Percentiles rank a stretch among this genome's conserved stretches.
These are phyloP conservation scores for Ceratocystis papillata DNA, from an alignment of 2,329 filamentous ascomycete genomes.

Conservation along the genomic window DNA sequence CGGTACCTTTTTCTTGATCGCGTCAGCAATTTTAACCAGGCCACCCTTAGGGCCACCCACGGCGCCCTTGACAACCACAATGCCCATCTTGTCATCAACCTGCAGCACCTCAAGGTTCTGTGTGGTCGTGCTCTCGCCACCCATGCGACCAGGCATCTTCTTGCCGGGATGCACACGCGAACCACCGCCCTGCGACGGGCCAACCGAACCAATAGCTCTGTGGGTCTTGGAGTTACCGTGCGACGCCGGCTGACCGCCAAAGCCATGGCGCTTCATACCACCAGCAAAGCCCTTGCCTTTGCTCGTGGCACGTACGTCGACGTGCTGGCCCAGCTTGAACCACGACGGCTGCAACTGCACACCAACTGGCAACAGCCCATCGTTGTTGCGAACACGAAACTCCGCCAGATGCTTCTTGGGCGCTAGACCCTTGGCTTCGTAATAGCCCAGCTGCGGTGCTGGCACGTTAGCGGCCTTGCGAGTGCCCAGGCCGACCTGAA, in stretches of 20 bases:
- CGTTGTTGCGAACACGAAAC: slow-evolving; percentile 68
- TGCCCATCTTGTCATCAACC: slow-evolving; percentile 75
- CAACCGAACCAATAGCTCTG: slow-evolving; percentile 79
- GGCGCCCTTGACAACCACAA: slow-evolving; percentile 76
- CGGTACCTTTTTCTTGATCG: slow-evolving; percentile 68
- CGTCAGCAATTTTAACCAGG: slow-evolving; percentile 76
- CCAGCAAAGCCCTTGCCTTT: slow-evolving; percentile 90
- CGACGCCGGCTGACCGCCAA: slow-evolving; percentile 74
- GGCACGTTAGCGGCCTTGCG: slow-evolving; percentile 65
- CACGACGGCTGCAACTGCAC: slow-evolving; percentile 70
- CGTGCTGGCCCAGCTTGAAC: slow-evolving; percentile 82
- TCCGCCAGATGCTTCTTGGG: slow-evolving; percentile 78
- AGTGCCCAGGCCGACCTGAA: slow-evolving; percentile 74
- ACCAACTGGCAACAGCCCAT: slow-evolving; percentile 66
- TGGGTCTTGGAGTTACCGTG: slow-evolving; percentile 96
- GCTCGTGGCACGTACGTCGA: slow-evolving; percentile 70
- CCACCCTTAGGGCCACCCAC: slow-evolving; percentile 83
- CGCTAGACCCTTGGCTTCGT: slow-evolving; percentile 65
- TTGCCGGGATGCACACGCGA: slow-evolving; percentile 90
- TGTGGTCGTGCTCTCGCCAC: slow-evolving; percentile 73
- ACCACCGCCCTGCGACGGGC: slow-evolving; percentile 82
- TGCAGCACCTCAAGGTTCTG: slow-evolving; percentile 86
- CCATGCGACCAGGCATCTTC: slow-evolving; percentile 97
- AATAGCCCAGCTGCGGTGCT: slow-evolving; percentile 79
- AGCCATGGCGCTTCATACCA: slow-evolving; percentile 96